A percentile compares a stretch with the other conserved stretches of the same genome.
phyloP scores from a whole-genome alignment of 2,329 filamentous ascomycete genomes.

The Diaporthe ampelina region DNA sequence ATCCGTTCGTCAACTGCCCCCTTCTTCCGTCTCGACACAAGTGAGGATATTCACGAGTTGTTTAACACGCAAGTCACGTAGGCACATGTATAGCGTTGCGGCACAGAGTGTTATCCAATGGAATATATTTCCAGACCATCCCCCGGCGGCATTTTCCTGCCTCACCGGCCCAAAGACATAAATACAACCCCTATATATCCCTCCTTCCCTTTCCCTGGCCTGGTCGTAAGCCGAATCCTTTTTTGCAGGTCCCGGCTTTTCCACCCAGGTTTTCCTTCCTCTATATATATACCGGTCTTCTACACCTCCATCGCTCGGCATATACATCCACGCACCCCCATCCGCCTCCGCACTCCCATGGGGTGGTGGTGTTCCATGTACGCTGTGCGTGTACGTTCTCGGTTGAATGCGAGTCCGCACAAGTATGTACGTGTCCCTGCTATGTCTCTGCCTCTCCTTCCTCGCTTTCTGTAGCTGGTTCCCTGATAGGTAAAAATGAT shows the following conservation, averaged over 20 bases:
- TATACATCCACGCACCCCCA: background rate
- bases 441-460: background rate
- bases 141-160: background rate
- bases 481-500: constrained; percentile 6
- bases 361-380: background rate
- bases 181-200: constrained; percentile 26
- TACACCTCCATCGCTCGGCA: background rate
- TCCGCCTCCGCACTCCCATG: background rate
- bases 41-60: too few relatives aligned
- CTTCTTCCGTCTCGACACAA: too few relatives aligned
- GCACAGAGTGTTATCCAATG: background rate
- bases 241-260: too few relatives aligned
- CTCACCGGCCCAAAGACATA: constrained; percentile 7
- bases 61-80: too few relatives aligned
- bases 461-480: background rate
- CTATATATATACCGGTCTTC: constrained; percentile 25
- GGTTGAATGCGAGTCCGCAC: background rate
- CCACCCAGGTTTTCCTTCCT: background rate
- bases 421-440: background rate
- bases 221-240: background rate
- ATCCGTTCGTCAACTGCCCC: too few relatives aligned
- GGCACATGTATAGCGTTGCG: background rate
- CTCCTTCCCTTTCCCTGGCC: background rate
- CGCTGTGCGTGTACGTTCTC: background rate
- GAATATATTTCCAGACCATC: constrained; percentile 21